Conservation (phyloP, 2,329 filamentous ascomycete genomes). For the Sclerotinia minor region DNA sequence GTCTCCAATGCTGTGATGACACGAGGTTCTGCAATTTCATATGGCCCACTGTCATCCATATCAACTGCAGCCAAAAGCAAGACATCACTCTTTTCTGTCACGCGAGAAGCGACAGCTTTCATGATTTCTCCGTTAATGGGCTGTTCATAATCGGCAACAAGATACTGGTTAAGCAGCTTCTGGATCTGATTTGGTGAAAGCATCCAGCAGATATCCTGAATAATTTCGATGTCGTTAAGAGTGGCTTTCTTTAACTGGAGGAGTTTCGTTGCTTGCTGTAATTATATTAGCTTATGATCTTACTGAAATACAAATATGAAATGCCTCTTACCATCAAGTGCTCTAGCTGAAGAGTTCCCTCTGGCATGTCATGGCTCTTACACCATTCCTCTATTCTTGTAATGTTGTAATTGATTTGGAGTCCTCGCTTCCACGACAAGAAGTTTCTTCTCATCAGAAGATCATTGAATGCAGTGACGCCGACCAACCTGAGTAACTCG, state of each 20-base stretch:
- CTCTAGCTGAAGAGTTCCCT: conserved; percentile 94
- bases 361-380: conserved; percentile 99
- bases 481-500: conserved; percentile 87
- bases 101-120: conserved; percentile 96
- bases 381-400: conserved; percentile 99
- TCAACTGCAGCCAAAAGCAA: conserved; percentile 91
- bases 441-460: conserved; percentile 97
- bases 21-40: conserved; percentile 95
- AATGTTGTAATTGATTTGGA: conserved; percentile 99
- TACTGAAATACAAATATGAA: not conserved
- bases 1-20: conserved; percentile 96
- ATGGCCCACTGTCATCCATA: conserved; percentile 98
- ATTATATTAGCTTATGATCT: conserved; percentile 39
- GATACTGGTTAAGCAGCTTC: conserved; percentile 96
- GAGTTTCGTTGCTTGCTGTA: conserved; percentile 92
- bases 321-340: conserved; percentile 78
- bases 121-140: conserved; percentile 99
- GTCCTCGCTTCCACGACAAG: conserved; percentile 96
- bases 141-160: conserved; percentile 98
- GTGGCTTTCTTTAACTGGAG: conserved; percentile 98
- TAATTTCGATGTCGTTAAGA: conserved; percentile 98
- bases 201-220: conserved; percentile 99
- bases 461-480: conserved; percentile 98
- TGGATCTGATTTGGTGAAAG: conserved; percentile 98
- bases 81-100: conserved; percentile 98